phyloP scores from a whole-genome alignment of 2,329 filamentous ascomycete genomes.

The Didymella lethalis region DNA sequence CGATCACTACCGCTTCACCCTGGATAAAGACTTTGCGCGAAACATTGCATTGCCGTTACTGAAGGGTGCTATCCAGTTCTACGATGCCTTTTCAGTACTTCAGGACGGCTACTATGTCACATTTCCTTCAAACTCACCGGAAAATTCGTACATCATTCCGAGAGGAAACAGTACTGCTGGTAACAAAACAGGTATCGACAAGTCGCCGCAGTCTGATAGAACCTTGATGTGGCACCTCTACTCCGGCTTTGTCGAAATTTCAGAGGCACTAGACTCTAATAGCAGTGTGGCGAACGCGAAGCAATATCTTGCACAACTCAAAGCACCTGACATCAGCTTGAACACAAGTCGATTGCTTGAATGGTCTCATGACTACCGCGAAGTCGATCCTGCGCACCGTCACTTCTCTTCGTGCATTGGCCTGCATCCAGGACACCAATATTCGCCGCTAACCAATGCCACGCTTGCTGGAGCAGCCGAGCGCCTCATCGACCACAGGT shows the following conservation, averaged over 20 bases:
- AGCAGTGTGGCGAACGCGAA: not conserved
- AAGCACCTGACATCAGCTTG: not conserved
- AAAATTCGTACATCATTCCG: not conserved
- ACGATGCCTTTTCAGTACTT: not conserved
- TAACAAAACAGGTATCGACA: not conserved
- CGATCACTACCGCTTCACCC: not conserved
- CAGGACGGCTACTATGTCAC: not conserved
- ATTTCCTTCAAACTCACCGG: not conserved
- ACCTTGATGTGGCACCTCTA: not conserved
- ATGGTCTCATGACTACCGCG: not conserved
- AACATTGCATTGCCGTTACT: not conserved
- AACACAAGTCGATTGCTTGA: not conserved
- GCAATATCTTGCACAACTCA: not conserved
- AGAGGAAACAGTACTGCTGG: not conserved
- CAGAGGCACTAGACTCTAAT: not conserved
- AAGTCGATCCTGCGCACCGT: not conserved
- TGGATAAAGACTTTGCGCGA: not conserved
- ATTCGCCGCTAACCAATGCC: not conserved
- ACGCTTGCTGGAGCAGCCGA: not conserved
- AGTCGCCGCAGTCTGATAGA: not conserved
- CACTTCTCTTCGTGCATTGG: not conserved
- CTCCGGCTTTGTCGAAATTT: not conserved
- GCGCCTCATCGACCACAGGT: not conserved
- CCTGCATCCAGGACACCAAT: not conserved
- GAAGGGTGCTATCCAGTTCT: not conserved